Base-by-base conservation (phyloP, 2,329 filamentous ascomycete genomes). In the Penicillium concentricum region DNA sequence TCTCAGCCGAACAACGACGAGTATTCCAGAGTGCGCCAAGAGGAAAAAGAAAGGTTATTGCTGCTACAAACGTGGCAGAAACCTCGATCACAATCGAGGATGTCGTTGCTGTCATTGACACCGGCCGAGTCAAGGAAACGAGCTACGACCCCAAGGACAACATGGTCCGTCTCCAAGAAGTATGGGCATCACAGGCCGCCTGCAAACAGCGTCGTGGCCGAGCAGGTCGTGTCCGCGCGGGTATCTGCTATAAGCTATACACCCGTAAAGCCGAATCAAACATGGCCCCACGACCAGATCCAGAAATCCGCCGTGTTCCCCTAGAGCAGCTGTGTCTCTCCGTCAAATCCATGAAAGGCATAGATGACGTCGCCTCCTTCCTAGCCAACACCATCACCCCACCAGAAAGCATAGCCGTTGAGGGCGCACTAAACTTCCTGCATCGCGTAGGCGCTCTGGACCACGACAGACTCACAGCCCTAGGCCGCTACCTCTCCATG, bases 11-110 rank as follows among this genome's bases (percentile, higher is more conserved):
- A 66, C 94, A 99, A 74, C 88, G 90, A 59, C 84, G 86, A 24
- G 94, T 99, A 0, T 99, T 99, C 71, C 82, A 85, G 28, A 81
- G 82, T 15, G 78, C 94, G 5, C 92, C 93, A 0, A 73, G 78
- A 3, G 92, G 92, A 0, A 92, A 91, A 75, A 84, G 94, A 35
- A 99, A 99, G 75, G 85, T 99, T 13, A 90, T 99, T 34, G 90
- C 93, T 7, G 91, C 94, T 1, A 99, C 94, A 43, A 99, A 99
- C 68, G 93, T 99, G 2, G 94, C 94, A 2, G 94, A 99, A 73
- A 99, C 94, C 0, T 97, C 94, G 2, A 97, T 99, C 72, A 99
- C 94, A 0, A 99, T 99, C 58, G 92, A 97, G 70, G 94, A 99
- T 70, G 90, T 99, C 51, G 90, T 97, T 2, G 93, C 91, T 2